Conservation (phyloP, 805 yeast genomes). For the Cyberlindnera euphorbiae region DNA sequence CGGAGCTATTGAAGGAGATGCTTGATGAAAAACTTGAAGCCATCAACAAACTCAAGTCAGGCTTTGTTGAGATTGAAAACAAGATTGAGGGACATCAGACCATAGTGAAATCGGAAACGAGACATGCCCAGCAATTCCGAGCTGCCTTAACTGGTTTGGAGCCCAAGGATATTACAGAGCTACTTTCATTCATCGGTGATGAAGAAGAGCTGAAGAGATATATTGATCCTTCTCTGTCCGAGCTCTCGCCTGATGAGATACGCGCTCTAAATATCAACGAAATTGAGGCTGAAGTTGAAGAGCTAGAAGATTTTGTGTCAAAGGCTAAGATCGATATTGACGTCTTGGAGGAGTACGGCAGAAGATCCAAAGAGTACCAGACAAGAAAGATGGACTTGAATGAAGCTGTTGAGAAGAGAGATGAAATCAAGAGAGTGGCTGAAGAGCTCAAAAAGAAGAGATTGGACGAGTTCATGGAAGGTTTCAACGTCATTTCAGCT, state of each 20-base stretch:
- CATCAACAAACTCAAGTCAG: conserved; percentile 54
- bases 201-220: conserved; percentile 28
- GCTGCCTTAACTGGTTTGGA: conserved; percentile 40
- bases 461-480: conserved; percentile 87
- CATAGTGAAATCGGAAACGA: conserved; percentile 36
- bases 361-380: conserved; percentile 58
- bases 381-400: conserved; percentile 63
- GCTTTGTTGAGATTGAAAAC: conserved; percentile 62
- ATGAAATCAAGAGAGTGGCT: conserved; percentile 51
- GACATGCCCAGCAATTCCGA: conserved; percentile 28
- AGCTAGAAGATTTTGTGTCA: conserved; percentile 50
- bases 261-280: conserved; percentile 40
- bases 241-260: conserved; percentile 48
- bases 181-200: conserved; percentile 22
- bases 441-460: conserved; percentile 72
- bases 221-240: conserved; percentile 31
- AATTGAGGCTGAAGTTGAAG: conserved; percentile 47
- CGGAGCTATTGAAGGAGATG: conserved; percentile 38
- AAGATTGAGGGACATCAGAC: conserved; percentile 53
- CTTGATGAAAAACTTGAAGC: conserved; percentile 36
- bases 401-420: conserved; percentile 61
- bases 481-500: conserved; percentile 79
- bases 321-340: conserved; percentile 65
- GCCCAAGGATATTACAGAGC: conserved; percentile 45
- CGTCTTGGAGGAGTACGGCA: conserved; percentile 70